Percentiles rank a stretch among this genome's conserved stretches.
Evolutionary conservation across 2,329 filamentous ascomycete species (phyloP).

Genomic region (Ceratocystis eucalypticola): DNA sequence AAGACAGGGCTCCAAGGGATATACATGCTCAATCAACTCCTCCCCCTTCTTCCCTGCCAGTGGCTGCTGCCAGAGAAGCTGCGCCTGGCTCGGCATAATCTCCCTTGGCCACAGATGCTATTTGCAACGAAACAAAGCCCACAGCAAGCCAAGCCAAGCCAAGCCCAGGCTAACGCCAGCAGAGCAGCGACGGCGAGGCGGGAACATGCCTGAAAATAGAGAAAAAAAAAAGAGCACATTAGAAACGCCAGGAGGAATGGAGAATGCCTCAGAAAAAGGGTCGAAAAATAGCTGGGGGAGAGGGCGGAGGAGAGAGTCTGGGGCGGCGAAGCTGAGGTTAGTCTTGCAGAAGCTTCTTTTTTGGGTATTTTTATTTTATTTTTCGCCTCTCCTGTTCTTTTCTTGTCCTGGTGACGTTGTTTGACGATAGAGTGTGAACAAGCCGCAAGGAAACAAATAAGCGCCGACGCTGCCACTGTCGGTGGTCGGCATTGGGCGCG

Average conservation of each 20-base stretch:
- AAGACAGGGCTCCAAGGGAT: not conserved
- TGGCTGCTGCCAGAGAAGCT: constrained; percentile 3
- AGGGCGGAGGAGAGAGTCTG: not conserved
- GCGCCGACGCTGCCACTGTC: not conserved
- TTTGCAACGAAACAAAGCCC: constrained; percentile 4
- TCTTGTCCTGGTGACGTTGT: not conserved
- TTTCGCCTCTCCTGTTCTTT: not conserved
- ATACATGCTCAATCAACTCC: not conserved
- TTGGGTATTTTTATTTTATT: not conserved
- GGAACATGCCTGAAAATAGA: constrained; percentile 4
- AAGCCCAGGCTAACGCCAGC: no score
- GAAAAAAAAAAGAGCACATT: not conserved
- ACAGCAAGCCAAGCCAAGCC: not conserved
- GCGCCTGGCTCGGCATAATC: constrained; percentile 8
- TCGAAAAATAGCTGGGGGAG: not conserved
- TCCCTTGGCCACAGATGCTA: constrained; percentile 6
- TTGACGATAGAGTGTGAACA: not conserved
- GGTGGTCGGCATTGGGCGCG: no score
- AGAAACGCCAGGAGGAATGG: not conserved
- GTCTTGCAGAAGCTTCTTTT: not conserved
- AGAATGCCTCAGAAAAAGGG: not conserved
- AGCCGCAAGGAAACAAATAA: not conserved
- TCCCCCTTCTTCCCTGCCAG: not conserved
- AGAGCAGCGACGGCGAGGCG: not conserved
- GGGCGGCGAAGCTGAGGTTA: not conserved